A percentile compares a stretch with the other conserved stretches of the same genome.
Conservation (phyloP, 2,329 filamentous ascomycete genomes). For the Penicillium vulpinum region DNA sequence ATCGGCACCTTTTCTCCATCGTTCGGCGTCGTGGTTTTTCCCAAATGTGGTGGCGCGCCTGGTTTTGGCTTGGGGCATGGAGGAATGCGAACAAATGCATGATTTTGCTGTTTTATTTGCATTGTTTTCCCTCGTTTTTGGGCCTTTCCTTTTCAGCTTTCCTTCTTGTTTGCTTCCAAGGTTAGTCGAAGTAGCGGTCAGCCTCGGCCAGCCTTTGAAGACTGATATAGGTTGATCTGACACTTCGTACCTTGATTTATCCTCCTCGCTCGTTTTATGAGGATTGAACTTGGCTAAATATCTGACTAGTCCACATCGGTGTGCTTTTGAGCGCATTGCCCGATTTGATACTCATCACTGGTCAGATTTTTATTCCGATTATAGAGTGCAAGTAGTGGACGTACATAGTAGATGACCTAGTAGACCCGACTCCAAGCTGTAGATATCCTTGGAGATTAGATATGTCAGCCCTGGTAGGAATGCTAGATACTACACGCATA, state of each 20-base stretch:
- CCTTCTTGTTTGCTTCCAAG: not conserved
- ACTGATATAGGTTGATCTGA: not conserved
- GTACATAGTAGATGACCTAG: not conserved
- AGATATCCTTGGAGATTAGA: not conserved
- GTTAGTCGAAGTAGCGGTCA: not conserved
- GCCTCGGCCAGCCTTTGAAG: not conserved
- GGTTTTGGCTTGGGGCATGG: slow-evolving; percentile 4
- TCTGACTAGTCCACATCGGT: not conserved
- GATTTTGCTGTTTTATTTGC: not conserved
- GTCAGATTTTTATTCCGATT: not conserved
- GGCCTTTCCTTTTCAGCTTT: not conserved
- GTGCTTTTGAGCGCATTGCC: not conserved
- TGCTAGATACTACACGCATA: not conserved
- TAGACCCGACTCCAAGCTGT: not conserved
- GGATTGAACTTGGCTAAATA: not conserved
- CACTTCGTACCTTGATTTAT: not conserved
- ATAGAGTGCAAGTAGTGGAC: not conserved
- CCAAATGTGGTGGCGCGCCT: slow-evolving; percentile 17
- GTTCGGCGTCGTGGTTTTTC: slow-evolving; percentile 25
- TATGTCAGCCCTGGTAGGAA: not conserved
- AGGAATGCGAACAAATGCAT: slow-evolving; percentile 14
- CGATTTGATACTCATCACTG: not conserved
- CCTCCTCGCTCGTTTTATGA: not conserved
- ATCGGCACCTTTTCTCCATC: slow-evolving; percentile 18
- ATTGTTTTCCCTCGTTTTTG: not conserved